Base-by-base conservation (phyloP, 176 grass and related monocot genomes). In the Musa schizocarpa region DNA sequence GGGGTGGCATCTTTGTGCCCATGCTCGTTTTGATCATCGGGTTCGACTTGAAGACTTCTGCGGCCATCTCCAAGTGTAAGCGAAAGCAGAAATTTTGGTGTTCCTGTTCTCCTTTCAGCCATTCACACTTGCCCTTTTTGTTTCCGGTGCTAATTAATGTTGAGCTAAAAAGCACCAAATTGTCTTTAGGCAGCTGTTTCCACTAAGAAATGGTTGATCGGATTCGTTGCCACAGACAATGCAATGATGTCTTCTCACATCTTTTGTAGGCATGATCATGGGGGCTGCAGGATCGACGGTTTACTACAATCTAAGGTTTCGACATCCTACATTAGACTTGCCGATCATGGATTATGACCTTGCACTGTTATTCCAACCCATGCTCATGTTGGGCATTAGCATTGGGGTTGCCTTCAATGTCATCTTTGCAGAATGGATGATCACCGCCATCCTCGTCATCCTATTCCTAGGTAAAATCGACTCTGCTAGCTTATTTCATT, bases 41-140 rank as follows among this genome's bases (percentile, higher is more conserved):
- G 7, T 75, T 75, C 73, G 73, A 61, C 54, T 25, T 58, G 13
- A 75, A 75, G 55, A 58, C 73, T n/a, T 75, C 73, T 19, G 55
- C 73, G 10, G 73, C 73, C 26, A 75, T 75, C 24, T 75, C 73
- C 53, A 75, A 75, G 17, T 75, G 73, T 75, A 12, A 75, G 54
- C 26, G 13, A 21, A 6, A 51, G 8, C 23, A 50, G 14, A 69
- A 6, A 9, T 2, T 50, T 20, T 19, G 1, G 8, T 24, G 11
- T 73, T 13, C 0, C 50, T 50, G 9, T 50, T 50, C 6, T n/a
- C n/a, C n/a, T n/a, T 59, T 59, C 17, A 20, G 3, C 21, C 29
- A 11, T 12, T 9, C 11, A 12, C 24, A 22, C 22, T 64, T 24
- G 5, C 62, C 21, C 20, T 24, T 25, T 64, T 11, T 25, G 13